Percentiles rank a stretch among this genome's conserved stretches.
phyloP scores from a whole-genome alignment of 208 protist species.

The Trichomonas vaginalis region DNA sequence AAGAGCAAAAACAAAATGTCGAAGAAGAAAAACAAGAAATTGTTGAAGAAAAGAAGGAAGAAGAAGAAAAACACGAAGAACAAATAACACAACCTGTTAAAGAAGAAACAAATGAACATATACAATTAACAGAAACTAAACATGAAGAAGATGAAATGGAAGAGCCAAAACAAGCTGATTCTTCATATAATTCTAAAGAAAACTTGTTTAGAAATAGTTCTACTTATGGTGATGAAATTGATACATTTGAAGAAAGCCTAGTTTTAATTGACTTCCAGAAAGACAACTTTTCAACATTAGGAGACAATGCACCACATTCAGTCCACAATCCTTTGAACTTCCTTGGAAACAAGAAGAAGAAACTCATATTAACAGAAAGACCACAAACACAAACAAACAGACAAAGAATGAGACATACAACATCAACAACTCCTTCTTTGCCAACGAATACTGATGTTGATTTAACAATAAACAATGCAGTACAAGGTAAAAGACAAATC shows the following conservation, averaged over 20 bases:
- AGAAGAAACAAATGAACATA: too few species aligned
- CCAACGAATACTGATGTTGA: not conserved
- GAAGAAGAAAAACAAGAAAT: not conserved
- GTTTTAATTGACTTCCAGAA: not conserved
- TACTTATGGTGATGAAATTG: not conserved
- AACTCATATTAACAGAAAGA: not conserved
- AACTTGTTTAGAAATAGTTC: not conserved
- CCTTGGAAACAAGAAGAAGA: not conserved
- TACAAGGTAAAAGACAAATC: not conserved
- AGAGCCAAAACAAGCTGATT: not conserved
- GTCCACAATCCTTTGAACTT: not conserved
- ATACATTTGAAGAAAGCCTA: not conserved
- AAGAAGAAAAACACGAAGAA: not conserved
- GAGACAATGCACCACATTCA: not conserved
- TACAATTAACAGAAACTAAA: not conserved
- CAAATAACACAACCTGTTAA: not conserved
- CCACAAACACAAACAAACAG: not conserved
- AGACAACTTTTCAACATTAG: not conserved
- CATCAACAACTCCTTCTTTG: not conserved
- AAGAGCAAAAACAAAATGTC: not conserved
- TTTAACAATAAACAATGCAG: not conserved
- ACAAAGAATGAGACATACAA: not conserved
- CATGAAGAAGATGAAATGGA: not conserved
- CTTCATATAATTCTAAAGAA: not conserved
- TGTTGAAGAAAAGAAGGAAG: not conserved